These are phyloP conservation scores for Macrocybe sp. DNA, from an alignment of 1,284 basidiomycete genomes.

Conservation along the genomic window DNA sequence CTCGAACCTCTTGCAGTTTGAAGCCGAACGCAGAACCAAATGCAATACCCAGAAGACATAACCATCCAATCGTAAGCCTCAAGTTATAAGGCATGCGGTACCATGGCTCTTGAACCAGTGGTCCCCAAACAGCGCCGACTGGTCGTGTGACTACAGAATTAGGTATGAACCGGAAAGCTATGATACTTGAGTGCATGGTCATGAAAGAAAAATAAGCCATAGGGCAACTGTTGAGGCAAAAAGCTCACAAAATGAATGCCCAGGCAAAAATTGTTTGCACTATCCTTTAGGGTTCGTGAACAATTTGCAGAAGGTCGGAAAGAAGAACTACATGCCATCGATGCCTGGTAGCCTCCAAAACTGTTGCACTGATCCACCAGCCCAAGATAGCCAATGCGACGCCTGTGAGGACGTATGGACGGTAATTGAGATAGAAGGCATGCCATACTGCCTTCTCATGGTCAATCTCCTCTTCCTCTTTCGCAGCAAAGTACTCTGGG, in stretches of 20 bases:
- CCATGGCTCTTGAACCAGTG: constrained; percentile 63
- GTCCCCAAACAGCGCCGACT: constrained; percentile 60
- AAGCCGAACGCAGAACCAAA: constrained; percentile 85
- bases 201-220: neutral
- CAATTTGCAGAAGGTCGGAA: neutral
- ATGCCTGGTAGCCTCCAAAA: constrained; percentile 63
- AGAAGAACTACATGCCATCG: constrained; percentile 48
- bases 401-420: constrained; percentile 45
- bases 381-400: constrained; percentile 60
- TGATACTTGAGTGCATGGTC: constrained; percentile 41
- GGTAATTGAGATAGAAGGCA: constrained; percentile 22
- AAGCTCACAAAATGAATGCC: constrained; percentile 61
- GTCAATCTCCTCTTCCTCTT: constrained; percentile 19
- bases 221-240: neutral
- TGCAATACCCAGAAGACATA: constrained; percentile 67
- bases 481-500: constrained; percentile 9
- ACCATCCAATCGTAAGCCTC: constrained; percentile 66
- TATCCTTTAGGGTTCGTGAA: constrained; percentile 40
- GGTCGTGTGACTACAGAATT: constrained; percentile 62
- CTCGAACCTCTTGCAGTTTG: constrained; percentile 48
- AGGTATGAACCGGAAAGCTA: constrained; percentile 77
- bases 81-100: constrained; percentile 54
- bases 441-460: constrained; percentile 12
- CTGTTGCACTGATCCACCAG: constrained; percentile 77
- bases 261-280: constrained; percentile 78